A percentile compares a stretch with the other conserved stretches of the same genome.
phyloP scores from a whole-genome alignment of 345 rosid genomes.

The Eucalyptus tenuipes region DNA sequence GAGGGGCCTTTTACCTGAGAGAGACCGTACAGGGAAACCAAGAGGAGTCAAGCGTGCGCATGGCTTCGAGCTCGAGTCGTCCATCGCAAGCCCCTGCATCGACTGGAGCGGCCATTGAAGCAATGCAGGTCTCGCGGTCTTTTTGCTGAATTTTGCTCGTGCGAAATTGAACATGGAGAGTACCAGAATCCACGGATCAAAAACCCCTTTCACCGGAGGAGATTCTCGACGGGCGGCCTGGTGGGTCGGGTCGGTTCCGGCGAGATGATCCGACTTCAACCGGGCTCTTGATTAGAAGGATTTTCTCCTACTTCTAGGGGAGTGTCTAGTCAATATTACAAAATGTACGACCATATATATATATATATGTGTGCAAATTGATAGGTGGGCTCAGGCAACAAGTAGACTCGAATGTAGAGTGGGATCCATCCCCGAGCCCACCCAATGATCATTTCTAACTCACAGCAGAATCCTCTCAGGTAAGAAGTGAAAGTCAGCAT shows the following conservation, averaged over 20 bases:
- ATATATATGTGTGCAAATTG: background rate
- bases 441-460: background rate
- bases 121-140: background rate
- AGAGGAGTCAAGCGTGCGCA: slow-evolving; percentile 1
- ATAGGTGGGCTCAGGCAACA: background rate
- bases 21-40: slow-evolving; percentile 7
- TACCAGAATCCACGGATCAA: background rate
- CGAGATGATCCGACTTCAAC: background rate
- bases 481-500: background rate
- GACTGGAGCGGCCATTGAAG: background rate
- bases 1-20: background rate
- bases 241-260: background rate
- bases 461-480: too few relatives aligned
- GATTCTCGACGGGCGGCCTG: background rate
- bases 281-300: background rate
- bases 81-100: background rate
- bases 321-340: background rate
- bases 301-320: background rate
- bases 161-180: background rate
- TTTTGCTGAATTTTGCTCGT: background rate
- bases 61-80: slow-evolving; percentile 2
- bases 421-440: background rate
- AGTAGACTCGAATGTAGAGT: background rate
- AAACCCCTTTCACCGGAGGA: background rate
- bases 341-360: background rate